Conservation (phyloP, 148 eudicot species). For the Nepenthes gracilis region DNA sequence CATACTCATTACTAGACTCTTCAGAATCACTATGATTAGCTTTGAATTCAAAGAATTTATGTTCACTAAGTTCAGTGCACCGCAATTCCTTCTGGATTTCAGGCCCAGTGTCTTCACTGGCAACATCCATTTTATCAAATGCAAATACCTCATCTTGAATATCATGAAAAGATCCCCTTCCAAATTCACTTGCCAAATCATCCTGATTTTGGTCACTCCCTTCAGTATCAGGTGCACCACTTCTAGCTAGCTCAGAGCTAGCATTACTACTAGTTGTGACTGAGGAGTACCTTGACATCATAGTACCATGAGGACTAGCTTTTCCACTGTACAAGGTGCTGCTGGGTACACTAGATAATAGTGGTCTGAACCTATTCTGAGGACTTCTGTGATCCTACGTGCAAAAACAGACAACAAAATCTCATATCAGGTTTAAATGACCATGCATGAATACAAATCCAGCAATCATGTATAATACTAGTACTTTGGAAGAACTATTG, state of each 20-base stretch:
- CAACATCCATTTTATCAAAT: constrained; percentile 46
- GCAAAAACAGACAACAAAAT: background rate
- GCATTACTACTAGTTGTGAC: constrained; percentile 87
- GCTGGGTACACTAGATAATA: constrained; percentile 90
- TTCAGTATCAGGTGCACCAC: constrained; percentile 67
- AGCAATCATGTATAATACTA: background rate
- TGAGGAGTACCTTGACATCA: constrained; percentile 71
- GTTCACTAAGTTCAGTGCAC: constrained; percentile 9
- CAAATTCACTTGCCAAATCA: constrained; percentile 40
- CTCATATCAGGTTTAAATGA: background rate
- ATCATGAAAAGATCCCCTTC: constrained; percentile 26
- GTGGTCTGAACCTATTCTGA: constrained; percentile 97
- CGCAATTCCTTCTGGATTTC: constrained; percentile 16
- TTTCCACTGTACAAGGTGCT: constrained; percentile 70
- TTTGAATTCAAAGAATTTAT: constrained; percentile 9
- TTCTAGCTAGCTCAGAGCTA: constrained; percentile 69
- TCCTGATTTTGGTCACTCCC: constrained; percentile 58
- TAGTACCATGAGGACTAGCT: constrained; percentile 33
- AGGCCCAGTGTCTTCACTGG: constrained; percentile 20
- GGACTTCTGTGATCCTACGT: constrained; percentile 60
- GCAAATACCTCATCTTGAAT: constrained; percentile 43
- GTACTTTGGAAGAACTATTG: no score
- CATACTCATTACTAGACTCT: constrained; percentile 12
- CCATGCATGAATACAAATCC: background rate
- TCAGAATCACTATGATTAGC: constrained; percentile 13